Conservation (phyloP, 192 early-diverging fungal genomes). For the Backusella tarrabulga region DNA sequence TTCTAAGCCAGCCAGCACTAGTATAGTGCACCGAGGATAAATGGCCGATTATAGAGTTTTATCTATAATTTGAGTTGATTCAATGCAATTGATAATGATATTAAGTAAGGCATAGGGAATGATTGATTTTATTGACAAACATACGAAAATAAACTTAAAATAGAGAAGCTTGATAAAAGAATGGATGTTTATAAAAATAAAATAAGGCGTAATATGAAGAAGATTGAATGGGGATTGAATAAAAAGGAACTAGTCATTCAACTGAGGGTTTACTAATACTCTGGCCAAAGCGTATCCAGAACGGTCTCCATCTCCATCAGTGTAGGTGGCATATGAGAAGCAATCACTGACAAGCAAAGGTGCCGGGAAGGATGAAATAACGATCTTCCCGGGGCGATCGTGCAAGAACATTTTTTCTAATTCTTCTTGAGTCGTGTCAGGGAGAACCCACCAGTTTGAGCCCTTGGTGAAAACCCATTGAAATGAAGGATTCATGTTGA, state of each 20-base stretch:
- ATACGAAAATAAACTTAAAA: too few relatives aligned
- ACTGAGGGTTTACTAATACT: neutral
- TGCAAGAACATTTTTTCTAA: neutral
- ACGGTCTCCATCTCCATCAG: neutral
- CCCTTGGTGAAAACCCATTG: neutral
- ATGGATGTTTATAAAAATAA: too few relatives aligned
- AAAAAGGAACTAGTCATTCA: neutral
- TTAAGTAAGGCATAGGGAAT: too few relatives aligned
- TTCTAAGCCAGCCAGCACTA: too few relatives aligned
- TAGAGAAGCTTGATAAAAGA: too few relatives aligned
- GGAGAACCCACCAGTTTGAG: neutral
- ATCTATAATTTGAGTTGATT: too few relatives aligned
- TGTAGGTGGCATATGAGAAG: neutral
- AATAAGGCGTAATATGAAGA: too few relatives aligned
- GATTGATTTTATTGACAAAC: too few relatives aligned
- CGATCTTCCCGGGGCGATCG: neutral
- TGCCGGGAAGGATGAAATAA: neutral
- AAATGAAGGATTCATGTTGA: neutral
- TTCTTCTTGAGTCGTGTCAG: neutral
- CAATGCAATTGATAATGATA: too few relatives aligned
- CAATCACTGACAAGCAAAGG: neutral
- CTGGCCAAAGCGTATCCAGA: neutral
- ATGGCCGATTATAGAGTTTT: too few relatives aligned
- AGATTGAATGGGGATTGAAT: too few relatives aligned
- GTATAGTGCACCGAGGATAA: too few relatives aligned